Evolutionary conservation across 1,284 basidiomycete species (phyloP).

Genomic region (Golubevia sp.): DNA sequence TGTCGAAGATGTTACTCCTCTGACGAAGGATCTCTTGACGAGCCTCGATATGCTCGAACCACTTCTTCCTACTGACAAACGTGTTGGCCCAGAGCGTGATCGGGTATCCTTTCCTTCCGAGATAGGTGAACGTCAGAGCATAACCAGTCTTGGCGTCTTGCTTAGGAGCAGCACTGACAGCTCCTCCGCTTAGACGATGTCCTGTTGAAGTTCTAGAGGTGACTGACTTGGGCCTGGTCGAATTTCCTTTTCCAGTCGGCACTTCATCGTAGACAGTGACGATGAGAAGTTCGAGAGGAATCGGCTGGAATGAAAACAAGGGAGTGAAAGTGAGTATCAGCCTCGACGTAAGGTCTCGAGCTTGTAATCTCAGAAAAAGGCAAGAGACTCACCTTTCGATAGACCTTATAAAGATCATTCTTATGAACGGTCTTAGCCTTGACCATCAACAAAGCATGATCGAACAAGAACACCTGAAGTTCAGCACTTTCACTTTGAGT

Average conservation of each 20-base stretch:
- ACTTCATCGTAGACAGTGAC: slow-evolving; percentile 80
- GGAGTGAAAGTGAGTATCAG: too few relatives aligned
- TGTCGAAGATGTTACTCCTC: slow-evolving; percentile 84
- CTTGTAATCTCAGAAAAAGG: slow-evolving; percentile 9
- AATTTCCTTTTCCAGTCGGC: slow-evolving; percentile 42
- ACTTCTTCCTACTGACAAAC: slow-evolving; percentile 83
- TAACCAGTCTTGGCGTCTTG: slow-evolving; percentile 84
- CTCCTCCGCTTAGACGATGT: slow-evolving; percentile 36
- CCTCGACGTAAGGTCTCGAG: too few relatives aligned
- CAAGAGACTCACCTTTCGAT: slow-evolving; percentile 74
- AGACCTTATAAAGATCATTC: slow-evolving; percentile 90
- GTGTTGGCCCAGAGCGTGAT: slow-evolving; percentile 92
- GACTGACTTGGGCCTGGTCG: slow-evolving; percentile 64
- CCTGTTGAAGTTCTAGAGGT: slow-evolving; percentile 64
- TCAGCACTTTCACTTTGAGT: slow-evolving; percentile 76
- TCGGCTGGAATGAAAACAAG: slow-evolving; percentile 67
- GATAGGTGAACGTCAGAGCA: slow-evolving; percentile 88
- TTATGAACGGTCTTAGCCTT: slow-evolving; percentile 86
- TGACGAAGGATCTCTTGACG: slow-evolving; percentile 86
- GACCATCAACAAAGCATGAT: slow-evolving; percentile 93
- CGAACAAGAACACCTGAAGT: slow-evolving; percentile 91
- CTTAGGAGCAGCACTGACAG: slow-evolving; percentile 49
- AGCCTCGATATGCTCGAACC: slow-evolving; percentile 89
- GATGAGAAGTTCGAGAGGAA: slow-evolving; percentile 89
- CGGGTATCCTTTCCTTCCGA: slow-evolving; percentile 90